phyloP scores from a whole-genome alignment of 192 early-diverging fungal species.

The Spizellomyces sp. region DNA sequence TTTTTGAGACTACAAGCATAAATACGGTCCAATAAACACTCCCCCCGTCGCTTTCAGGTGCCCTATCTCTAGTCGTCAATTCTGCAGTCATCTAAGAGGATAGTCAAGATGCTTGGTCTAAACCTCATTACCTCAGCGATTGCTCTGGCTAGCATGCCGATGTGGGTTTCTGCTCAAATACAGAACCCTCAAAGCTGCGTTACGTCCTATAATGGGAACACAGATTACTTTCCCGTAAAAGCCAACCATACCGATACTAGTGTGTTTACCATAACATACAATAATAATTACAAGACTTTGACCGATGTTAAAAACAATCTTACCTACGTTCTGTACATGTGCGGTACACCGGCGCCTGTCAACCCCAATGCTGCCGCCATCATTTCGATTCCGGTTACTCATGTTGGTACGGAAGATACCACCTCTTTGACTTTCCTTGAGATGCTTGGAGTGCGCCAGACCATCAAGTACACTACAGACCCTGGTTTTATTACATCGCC shows the following conservation, averaged over 20 bases:
- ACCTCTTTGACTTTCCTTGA: constrained; percentile 46
- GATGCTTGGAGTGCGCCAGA: constrained; percentile 29
- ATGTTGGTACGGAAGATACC: constrained; percentile 33
- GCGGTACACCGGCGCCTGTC: constrained; percentile 44
- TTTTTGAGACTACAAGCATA: too few species aligned
- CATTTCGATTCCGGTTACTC: constrained; percentile 38
- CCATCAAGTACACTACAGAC: constrained; percentile 34
- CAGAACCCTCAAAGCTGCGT: constrained; percentile 11
- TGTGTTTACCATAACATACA: constrained; percentile 27
- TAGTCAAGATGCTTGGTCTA: neutral
- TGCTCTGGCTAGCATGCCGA: neutral
- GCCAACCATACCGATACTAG: neutral
- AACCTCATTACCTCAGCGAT: neutral
- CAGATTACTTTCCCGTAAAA: constrained; percentile 13
- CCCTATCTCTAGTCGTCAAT: too few species aligned
- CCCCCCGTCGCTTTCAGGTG: too few species aligned
- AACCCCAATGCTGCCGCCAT: constrained; percentile 21
- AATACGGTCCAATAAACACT: too few species aligned
- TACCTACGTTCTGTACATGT: constrained; percentile 48
- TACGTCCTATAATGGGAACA: neutral
- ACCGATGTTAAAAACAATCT: constrained; percentile 34
- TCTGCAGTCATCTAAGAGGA: too few species aligned
- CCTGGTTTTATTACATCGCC: constrained; percentile 38
- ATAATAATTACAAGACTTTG: constrained; percentile 49
- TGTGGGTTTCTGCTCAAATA: neutral